phyloP scores from a whole-genome alignment of 1,139 yeast genomes.

The Saccharomyces hybrid region DNA sequence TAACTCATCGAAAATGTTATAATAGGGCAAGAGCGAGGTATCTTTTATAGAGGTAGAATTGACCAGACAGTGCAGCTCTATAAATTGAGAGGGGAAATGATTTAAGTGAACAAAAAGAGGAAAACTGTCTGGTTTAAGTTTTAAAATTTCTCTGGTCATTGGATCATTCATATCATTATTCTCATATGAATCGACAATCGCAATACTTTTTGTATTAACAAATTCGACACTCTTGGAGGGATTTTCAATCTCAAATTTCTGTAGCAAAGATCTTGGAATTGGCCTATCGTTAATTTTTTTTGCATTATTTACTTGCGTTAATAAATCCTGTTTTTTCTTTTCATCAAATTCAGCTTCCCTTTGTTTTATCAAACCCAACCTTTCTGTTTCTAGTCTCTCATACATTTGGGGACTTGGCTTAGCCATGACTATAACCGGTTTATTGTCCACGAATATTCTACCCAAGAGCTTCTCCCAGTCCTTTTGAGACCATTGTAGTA shows the following conservation, averaged over 20 bases:
- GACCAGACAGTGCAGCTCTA: conserved; percentile 58
- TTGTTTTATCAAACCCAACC: conserved; percentile 42
- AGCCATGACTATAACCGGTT: conserved; percentile 68
- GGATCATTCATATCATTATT: conserved; percentile 25
- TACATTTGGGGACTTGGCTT: conserved; percentile 66
- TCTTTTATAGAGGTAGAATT: conserved; percentile 58
- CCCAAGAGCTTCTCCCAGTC: conserved; percentile 60
- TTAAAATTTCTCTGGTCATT: conserved; percentile 28
- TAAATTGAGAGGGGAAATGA: conserved; percentile 70
- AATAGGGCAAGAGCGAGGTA: conserved; percentile 49
- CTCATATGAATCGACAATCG: conserved; percentile 30
- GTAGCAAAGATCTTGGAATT: conserved; percentile 62
- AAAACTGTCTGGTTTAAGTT: conserved; percentile 40
- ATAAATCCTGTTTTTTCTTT: conserved; percentile 51
- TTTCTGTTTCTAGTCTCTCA: conserved; percentile 43
- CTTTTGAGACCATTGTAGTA: conserved; percentile 53
- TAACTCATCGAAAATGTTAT: conserved; percentile 57
- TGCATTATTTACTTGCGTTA: conserved; percentile 49
- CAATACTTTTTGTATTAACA: conserved; percentile 57
- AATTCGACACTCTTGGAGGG: conserved; percentile 62
- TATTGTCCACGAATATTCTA: conserved; percentile 51
- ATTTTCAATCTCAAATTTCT: conserved; percentile 61
- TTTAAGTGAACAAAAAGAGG: conserved; percentile 76
- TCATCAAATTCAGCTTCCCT: conserved; percentile 51
- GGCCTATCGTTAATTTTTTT: conserved; percentile 60